Evolutionary conservation across 2,329 filamentous ascomycete species (phyloP), one percentile per base, ranked within the genome.

Genomic region (Nothopassalora personata): DNA sequence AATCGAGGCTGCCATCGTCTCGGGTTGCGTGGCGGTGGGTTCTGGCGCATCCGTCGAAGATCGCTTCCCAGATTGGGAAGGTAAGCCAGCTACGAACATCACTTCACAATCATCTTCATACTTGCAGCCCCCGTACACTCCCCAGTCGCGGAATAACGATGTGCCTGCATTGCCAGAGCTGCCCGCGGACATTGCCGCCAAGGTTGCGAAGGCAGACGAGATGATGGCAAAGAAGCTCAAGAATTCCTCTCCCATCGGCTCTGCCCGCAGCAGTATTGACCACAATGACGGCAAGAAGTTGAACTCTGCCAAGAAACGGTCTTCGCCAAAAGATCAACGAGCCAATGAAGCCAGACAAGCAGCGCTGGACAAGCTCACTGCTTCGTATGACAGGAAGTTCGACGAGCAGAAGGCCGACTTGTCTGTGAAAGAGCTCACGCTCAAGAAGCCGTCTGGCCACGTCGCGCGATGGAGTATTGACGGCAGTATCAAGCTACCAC

Each of bases 81-180:
- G 67, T 59, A 68, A 67, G 49, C 59, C 66, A 3, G 59, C 59
- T 33, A 34, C 30, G 11, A 51, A 51, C 4, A 51, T 19, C 15
- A 30, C 30, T 19, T 51, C 27, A 5, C 9, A 31, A 10, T 46
- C 47, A 8, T 34, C 48, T 7, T 30, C 33, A 27, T 36, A 34
- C 13, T 19, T 57, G n/a, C 47, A 51, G 19, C 47, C 45, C 45
- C 18, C n/a, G 18, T 28, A 18, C 55, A 43, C 23, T 6, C 47
- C 55, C 15, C 55, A 34, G 19, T 48, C 57, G 60, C 54, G 60
- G 8, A n/a, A 51, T 13, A 64, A 10, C 65, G 66, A 47, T 13
- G 39, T 60, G n/a, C 70, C 70, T 15, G 68, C 70, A 9, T 61
- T 72, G 54, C 70, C 70, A 4, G 67, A 71, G 39, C 56, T 72